Evolutionary conservation across 106 monocot genomes (phyloP).

Genomic region (Acorus calamus): DNA sequence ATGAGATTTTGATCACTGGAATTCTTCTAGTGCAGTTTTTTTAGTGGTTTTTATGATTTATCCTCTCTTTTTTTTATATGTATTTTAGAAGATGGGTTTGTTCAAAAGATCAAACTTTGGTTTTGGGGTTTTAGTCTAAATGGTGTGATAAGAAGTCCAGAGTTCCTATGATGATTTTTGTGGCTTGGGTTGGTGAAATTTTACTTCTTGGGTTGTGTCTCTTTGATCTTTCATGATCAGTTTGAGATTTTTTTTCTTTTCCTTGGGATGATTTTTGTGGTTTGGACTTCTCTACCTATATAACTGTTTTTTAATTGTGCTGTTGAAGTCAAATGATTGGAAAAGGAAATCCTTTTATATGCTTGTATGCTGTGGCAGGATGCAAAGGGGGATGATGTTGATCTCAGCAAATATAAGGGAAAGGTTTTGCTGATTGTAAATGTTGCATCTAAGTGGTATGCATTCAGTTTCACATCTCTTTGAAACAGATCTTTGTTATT

Average conservation of each 20-base stretch:
- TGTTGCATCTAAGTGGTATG: slow-evolving; percentile 71
- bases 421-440: slow-evolving; percentile 69
- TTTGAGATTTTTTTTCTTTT: neutral
- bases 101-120: too few species aligned
- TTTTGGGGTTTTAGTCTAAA: too few species aligned
- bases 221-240: neutral
- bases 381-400: slow-evolving; percentile 53
- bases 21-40: neutral
- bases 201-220: neutral
- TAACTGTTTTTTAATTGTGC: too few species aligned
- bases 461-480: neutral
- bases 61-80: too few species aligned
- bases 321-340: too few species aligned
- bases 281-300: neutral
- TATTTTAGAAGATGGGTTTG: too few species aligned
- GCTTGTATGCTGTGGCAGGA: slow-evolving; percentile 24
- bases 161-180: too few species aligned
- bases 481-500: neutral
- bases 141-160: too few species aligned
- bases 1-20: neutral
- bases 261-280: neutral
- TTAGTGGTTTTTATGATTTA: neutral
- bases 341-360: too few species aligned
- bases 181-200: too few species aligned
- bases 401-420: slow-evolving; percentile 69